These are phyloP conservation scores for Sugiyamaella floridensis DNA, from an alignment of 805 yeast species.

Conservation along the genomic window DNA sequence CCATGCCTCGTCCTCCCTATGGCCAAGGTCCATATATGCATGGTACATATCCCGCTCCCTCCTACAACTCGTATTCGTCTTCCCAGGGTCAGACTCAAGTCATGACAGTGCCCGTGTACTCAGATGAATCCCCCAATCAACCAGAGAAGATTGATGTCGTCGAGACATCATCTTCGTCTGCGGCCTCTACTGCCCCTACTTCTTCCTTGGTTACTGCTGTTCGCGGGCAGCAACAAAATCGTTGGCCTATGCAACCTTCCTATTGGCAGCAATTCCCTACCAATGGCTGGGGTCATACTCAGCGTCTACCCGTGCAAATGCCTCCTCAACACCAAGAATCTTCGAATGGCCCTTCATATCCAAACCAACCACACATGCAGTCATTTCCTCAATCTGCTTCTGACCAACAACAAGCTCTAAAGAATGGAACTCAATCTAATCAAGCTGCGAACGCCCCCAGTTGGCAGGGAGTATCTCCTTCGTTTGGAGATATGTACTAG, in stretches of 20 bases:
- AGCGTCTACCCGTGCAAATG: not conserved
- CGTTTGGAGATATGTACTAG: not conserved
- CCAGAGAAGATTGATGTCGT: constrained; percentile 1
- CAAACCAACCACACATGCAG: not conserved
- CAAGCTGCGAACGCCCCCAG: no score
- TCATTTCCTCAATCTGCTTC: not conserved
- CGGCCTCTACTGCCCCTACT: no score
- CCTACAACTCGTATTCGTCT: not conserved
- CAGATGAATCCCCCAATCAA: constrained; percentile 7
- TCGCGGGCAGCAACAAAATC: not conserved
- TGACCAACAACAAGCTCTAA: not conserved
- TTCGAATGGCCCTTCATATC: not conserved
- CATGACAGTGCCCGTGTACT: constrained; percentile 1
- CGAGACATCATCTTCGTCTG: no score
- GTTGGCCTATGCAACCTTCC: not conserved
- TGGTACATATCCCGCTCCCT: not conserved
- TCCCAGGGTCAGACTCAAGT: not conserved
- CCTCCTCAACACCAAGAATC: not conserved
- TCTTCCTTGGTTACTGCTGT: not conserved
- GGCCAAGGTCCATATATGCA: not conserved
- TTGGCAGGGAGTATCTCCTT: not conserved
- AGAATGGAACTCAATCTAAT: not conserved
- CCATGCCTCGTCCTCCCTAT: not conserved
- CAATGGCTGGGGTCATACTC: not conserved
- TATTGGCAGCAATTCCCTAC: not conserved